Conservation (phyloP, 2,329 filamentous ascomycete species). For the Leptographium flavum region DNA sequence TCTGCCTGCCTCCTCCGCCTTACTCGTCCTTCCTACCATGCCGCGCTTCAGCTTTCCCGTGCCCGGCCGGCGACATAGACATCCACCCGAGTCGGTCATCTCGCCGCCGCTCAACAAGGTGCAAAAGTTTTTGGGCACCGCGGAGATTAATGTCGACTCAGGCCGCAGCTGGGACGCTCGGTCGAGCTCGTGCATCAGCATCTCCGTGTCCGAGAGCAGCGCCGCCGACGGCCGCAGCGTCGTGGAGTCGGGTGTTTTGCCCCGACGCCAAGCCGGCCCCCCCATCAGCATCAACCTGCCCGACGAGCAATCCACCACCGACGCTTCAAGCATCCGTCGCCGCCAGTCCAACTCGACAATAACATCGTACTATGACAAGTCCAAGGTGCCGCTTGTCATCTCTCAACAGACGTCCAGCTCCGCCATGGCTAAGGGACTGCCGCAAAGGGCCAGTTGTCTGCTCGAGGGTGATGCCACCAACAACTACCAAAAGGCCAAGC, state of each 20-base stretch:
- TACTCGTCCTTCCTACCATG: slow-evolving; percentile 5
- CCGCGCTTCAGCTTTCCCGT: slow-evolving; percentile 34
- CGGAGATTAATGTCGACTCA: slow-evolving; percentile 25
- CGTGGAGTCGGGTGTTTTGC: slow-evolving; percentile 32
- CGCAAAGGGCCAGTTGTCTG: slow-evolving; percentile 26
- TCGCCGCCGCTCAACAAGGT: slow-evolving; percentile 33
- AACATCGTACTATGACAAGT: slow-evolving; percentile 40
- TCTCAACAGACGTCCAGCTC: slow-evolving; percentile 45
- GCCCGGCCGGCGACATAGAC: slow-evolving; percentile 30
- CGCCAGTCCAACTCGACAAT: slow-evolving; percentile 41
- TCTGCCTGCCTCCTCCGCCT: neutral
- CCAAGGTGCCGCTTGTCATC: slow-evolving; percentile 39
- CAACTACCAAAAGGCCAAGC: slow-evolving; percentile 26
- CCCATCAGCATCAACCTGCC: slow-evolving; percentile 6
- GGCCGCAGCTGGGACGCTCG: slow-evolving; percentile 25
- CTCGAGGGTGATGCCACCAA: slow-evolving; percentile 29
- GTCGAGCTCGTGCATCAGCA: slow-evolving; percentile 27
- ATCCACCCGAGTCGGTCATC: slow-evolving; percentile 16
- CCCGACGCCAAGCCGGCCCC: slow-evolving; percentile 17
- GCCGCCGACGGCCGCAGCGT: slow-evolving; percentile 22
- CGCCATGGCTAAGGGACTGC: slow-evolving; percentile 41
- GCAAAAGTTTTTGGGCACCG: slow-evolving; percentile 34
- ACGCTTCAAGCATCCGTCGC: slow-evolving; percentile 30
- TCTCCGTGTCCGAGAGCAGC: slow-evolving; percentile 26
- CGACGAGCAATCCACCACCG: slow-evolving; percentile 19